Evolutionary conservation across 345 rosid genomes (phyloP), one percentile per base, ranked within the genome.

Genomic region (Mallotus nudiflorus): DNA sequence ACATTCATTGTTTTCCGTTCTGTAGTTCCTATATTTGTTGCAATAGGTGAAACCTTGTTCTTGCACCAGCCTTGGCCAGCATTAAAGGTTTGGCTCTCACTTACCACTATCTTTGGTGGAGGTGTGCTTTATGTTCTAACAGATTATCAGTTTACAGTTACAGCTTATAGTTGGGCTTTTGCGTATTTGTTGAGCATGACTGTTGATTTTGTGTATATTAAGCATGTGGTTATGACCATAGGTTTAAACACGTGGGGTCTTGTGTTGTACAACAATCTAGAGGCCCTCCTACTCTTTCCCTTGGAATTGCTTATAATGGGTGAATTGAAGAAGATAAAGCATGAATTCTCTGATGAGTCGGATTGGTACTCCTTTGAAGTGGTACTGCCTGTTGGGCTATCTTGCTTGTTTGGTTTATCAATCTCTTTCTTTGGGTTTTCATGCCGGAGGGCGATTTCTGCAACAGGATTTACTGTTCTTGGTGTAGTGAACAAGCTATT

Each of bases 381-480:
- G 57, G 60, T 92, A 70, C 79, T 95, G 72, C 98, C 98, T 0
- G 98, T 95, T 67, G 98, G 89, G 22, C 74, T 92, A 54, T 95
- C 99, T 0, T 92, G 97, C 71, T 46, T 92, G 22, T 90, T 95
- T 33, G 99, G 99, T 20, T 72, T 92, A 69, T 95, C 98, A 3
- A 95, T 95, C 70, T 95, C 99, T 9, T 95, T 95, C 84, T 95
- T 95, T 27, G 99, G 99, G 8, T 95, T 95, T 85, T 95, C 99
- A 11, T 90, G 99, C 69, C 88, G 98, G 13, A 78, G 88, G 56
- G 97, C 91, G 4, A 95, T 95, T 71, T 95, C 99, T 42, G 99
- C 99, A 5, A 92, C 98, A 18, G 99, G 99, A 5, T 95, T 84
- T 66, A 95, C 99, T 22, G 98, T 95, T 78, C 97, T 95, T 57